Percentiles rank a stretch among this genome's conserved stretches.
phyloP scores from a whole-genome alignment of 306 rosid genomes.

The Quercus robur region DNA sequence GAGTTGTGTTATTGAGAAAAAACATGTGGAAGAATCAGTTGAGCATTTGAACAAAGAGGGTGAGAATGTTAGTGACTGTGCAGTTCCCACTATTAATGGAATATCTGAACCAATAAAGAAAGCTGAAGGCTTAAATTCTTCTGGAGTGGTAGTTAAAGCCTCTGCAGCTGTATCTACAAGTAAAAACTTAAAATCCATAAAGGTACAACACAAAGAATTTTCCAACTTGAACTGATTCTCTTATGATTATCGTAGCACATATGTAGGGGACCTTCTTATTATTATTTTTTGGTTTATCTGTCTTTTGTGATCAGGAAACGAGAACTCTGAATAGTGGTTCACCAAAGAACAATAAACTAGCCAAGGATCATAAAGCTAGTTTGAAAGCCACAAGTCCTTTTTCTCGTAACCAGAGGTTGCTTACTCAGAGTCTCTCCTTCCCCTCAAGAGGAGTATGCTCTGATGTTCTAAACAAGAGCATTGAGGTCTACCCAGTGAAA shows the following conservation, averaged over 20 bases:
- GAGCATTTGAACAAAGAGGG: constrained; percentile 29
- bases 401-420: constrained; percentile 43
- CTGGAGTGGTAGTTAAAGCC: constrained; percentile 35
- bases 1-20: constrained; percentile 54
- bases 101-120: constrained; percentile 35
- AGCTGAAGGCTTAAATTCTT: constrained; percentile 40
- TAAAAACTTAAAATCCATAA: constrained; percentile 46
- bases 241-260: background rate
- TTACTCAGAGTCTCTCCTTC: constrained; percentile 79
- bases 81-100: constrained; percentile 39
- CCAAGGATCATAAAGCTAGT: constrained; percentile 52
- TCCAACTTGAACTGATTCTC: background rate
- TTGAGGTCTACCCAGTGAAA: constrained; percentile 47
- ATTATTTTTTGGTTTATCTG: constrained; percentile 5
- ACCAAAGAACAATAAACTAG: constrained; percentile 50
- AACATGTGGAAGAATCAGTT: constrained; percentile 27
- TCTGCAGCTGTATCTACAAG: constrained; percentile 38
- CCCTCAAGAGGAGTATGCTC: constrained; percentile 54
- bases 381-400: constrained; percentile 35
- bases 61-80: constrained; percentile 28
- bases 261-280: background rate
- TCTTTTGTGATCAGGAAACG: constrained; percentile 45
- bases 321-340: constrained; percentile 31
- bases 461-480: constrained; percentile 64
- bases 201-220: constrained; percentile 45